Conservation (phyloP, 2,329 filamentous ascomycete genomes). For the Alternaria sp. region DNA sequence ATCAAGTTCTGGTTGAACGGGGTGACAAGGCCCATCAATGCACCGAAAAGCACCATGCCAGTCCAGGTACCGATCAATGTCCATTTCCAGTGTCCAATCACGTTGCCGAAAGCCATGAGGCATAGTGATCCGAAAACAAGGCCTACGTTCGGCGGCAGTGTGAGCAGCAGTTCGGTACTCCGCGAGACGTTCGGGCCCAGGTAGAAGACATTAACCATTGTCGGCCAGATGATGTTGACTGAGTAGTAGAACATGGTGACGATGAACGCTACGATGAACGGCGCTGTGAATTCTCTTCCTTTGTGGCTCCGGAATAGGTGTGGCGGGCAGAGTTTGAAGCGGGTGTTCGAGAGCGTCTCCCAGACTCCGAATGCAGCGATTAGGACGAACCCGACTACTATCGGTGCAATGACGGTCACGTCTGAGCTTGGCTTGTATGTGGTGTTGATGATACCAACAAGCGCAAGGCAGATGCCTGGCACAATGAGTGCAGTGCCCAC, state of each 20-base stretch:
- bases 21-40: constrained; percentile 53
- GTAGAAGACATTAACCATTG: constrained; percentile 58
- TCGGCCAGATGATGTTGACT: constrained; percentile 55
- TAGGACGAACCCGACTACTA: constrained; percentile 43
- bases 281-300: constrained; percentile 58
- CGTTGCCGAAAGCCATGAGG: constrained; percentile 52
- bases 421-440: constrained; percentile 32
- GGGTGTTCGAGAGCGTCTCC: constrained; percentile 37
- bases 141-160: constrained; percentile 56
- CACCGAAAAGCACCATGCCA: constrained; percentile 59
- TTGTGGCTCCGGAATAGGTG: constrained; percentile 55
- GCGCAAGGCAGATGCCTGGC: constrained; percentile 31
- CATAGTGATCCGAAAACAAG: constrained; percentile 53
- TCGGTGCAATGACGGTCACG: constrained; percentile 38
- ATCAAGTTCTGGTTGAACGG: constrained; percentile 55
- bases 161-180: constrained; percentile 48
- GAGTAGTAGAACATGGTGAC: constrained; percentile 63
- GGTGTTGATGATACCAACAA: constrained; percentile 46
- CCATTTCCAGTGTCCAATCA: constrained; percentile 57
- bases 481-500: constrained; percentile 38
- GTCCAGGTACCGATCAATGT: constrained; percentile 53
- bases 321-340: constrained; percentile 47
- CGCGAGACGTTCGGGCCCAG: constrained; percentile 39
- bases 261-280: constrained; percentile 55
- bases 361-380: constrained; percentile 45